Evolutionary conservation across 2,329 filamentous ascomycete species (phyloP), one percentile per base, ranked within the genome.

Genomic region (Pseudogymnoascus sp.): DNA sequence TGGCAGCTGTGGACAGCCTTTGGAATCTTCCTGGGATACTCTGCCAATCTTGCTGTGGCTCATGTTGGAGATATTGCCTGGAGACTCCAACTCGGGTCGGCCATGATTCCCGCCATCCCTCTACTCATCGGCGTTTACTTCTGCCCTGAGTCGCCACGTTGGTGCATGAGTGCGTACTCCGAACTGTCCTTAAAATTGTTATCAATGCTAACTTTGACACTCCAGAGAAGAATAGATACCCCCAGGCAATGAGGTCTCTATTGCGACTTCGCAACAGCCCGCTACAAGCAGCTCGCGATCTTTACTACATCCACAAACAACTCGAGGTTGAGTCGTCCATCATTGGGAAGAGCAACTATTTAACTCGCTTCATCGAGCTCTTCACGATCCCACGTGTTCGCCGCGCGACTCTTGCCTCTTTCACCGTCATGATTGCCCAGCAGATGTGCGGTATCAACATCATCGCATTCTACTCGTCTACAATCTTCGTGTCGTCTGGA

Each of bases 351-450:
- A 81, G 75, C 67, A 86, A 80, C 72, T 87, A 87, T 67, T 9
- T 82, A 50, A 80, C 76, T 14, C 82, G 87, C 8, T 84, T 89
- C 65, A 68, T 78, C 50, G 81, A 89, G 69, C 77, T 86, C 2
- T 87, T 90, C 68, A 87, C 83, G 8, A 79, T 89, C 59, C 84
- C 87, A 3, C 82, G 87, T 36, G 77, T 88, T 6, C 81, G 86
- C 9, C 81, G 86, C 35, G 90, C 90, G 2, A 91, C 85, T 5
- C 78, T 89, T 20, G 90, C 89, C 2, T 86, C 89, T 0, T 88
- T 86, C 66, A 84, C 84, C 1, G 89, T 93, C 66, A 94, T 95
- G 90, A 85, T 67, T 18, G 64, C 62, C 9, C 62, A 66, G 66
- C 59, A 67, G 73, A 75, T 77, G 65, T 80, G 78, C 62, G 75